A percentile compares a stretch with the other conserved stretches of the same genome.
Evolutionary conservation across 768 basidiomycete genomes (phyloP).

Genomic region (Auricularia sp.): DNA sequence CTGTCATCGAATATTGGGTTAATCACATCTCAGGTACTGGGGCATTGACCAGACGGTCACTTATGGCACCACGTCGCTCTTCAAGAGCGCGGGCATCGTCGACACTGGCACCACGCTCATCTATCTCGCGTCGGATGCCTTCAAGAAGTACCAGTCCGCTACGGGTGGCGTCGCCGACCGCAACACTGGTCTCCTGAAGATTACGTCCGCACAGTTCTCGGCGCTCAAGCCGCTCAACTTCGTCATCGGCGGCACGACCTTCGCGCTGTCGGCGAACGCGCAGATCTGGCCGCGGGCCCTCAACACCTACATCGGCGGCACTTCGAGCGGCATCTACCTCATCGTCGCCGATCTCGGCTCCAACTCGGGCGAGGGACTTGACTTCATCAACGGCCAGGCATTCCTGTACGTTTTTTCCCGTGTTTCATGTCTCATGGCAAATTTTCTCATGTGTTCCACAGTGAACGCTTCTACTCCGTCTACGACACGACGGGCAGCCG

Average conservation of each 20-base stretch:
- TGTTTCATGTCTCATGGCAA: constrained; percentile 23
- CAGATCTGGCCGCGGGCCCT: constrained; percentile 60
- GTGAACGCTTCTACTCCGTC: constrained; percentile 47
- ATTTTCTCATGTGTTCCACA: constrained; percentile 35
- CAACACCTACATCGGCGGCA: constrained; percentile 49
- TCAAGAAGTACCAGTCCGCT: constrained; percentile 41
- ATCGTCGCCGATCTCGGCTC: constrained; percentile 17
- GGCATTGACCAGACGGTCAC: constrained; percentile 36
- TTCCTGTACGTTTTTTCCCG: neutral
- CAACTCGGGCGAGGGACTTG: constrained; percentile 41
- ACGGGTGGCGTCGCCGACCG: constrained; percentile 43
- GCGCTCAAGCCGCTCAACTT: constrained; percentile 44
- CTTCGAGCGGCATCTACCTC: constrained; percentile 39
- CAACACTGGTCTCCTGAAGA: constrained; percentile 44
- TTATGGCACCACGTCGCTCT: constrained; percentile 27
- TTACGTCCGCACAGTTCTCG: constrained; percentile 38
- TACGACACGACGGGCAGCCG: constrained; percentile 24
- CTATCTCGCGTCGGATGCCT: constrained; percentile 30
- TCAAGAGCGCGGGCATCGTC: constrained; percentile 34
- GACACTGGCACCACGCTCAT: constrained; percentile 40
- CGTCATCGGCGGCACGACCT: constrained; percentile 41
- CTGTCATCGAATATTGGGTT: neutral
- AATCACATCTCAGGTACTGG: constrained; percentile 18
- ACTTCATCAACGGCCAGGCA: constrained; percentile 34
- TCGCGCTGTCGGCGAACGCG: constrained; percentile 49